Conservation (phyloP, 441 rosid species). For the Capsella rubella region DNA sequence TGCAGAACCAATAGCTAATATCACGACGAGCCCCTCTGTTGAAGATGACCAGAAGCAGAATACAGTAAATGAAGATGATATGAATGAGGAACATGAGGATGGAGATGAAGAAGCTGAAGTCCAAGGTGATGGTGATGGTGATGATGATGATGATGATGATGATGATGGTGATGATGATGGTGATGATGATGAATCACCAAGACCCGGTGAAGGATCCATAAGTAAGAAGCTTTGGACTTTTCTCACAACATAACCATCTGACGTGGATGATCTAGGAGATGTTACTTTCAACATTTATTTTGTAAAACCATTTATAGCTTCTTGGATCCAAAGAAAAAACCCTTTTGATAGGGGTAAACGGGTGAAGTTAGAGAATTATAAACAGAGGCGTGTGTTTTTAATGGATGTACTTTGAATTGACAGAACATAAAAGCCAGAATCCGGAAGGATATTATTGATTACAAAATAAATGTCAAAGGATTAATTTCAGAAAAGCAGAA, state of each 20-base stretch:
- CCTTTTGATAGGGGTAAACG: constrained; percentile 28
- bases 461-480: constrained; percentile 42
- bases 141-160: constrained; percentile 4
- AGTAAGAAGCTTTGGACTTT: constrained; percentile 89
- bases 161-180: too few relatives aligned
- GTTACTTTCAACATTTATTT: constrained; percentile 45
- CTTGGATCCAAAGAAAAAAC: constrained; percentile 24
- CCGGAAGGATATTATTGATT: constrained; percentile 40
- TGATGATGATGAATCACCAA: constrained; percentile 55
- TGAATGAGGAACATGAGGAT: constrained; percentile 27
- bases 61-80: background rate
- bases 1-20: constrained; percentile 44
- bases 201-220: constrained; percentile 68
- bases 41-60: constrained; percentile 41
- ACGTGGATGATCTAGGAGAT: constrained; percentile 39
- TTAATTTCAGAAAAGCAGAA: constrained; percentile 32
- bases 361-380: constrained; percentile 33
- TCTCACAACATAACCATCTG: constrained; percentile 63
- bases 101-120: constrained; percentile 14
- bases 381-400: constrained; percentile 41
- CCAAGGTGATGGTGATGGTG: background rate
- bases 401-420: constrained; percentile 39
- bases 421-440: constrained; percentile 37
- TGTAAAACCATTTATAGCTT: constrained; percentile 38
- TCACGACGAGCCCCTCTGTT: constrained; percentile 9